A percentile compares a stretch with the other conserved stretches of the same genome.
These are phyloP conservation scores for Tetracladium maxilliforme DNA, from an alignment of 2,329 filamentous ascomycete species.

Conservation along the genomic window DNA sequence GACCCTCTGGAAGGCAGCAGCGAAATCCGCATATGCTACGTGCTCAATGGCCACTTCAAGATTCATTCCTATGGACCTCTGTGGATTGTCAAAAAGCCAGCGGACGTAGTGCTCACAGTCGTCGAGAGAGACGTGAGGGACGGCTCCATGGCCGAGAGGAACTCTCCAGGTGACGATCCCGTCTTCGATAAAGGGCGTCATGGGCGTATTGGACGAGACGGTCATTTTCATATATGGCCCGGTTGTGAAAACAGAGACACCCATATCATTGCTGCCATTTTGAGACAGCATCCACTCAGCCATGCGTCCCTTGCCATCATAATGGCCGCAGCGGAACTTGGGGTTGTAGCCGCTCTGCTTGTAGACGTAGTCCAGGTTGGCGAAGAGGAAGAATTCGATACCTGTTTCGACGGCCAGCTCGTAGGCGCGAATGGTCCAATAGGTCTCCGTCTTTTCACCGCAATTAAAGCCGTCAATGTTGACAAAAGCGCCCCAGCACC, in stretches of 20 bases:
- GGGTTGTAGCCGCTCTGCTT: constrained; percentile 31
- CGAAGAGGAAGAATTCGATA: constrained; percentile 27
- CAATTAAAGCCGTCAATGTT: constrained; percentile 38
- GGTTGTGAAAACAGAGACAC: constrained; percentile 21
- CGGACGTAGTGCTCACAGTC: constrained; percentile 30
- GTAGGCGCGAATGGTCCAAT: constrained; percentile 27
- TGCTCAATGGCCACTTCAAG: constrained; percentile 27
- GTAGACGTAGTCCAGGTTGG: constrained; percentile 31
- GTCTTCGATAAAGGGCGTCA: constrained; percentile 23
- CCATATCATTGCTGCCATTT: constrained; percentile 20
- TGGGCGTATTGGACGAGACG: constrained; percentile 17
- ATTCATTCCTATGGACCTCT: constrained; percentile 25
- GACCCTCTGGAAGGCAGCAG: constrained; percentile 23
- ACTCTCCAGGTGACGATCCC: constrained; percentile 24
- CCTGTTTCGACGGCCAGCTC: constrained; percentile 25
- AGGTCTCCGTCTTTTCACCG: constrained; percentile 35
- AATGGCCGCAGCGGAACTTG: constrained; percentile 29
- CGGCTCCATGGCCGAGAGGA: constrained; percentile 22
- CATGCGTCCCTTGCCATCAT: constrained; percentile 28
- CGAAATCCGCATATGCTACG: constrained; percentile 22
- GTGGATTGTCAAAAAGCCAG: constrained; percentile 31
- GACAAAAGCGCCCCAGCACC: constrained; percentile 32
- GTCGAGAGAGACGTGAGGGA: constrained; percentile 26
- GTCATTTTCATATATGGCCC: constrained; percentile 31
- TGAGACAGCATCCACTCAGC: constrained; percentile 28